Evolutionary conservation across 2,329 filamentous ascomycete genomes (phyloP).

Genomic region (Coniosporium tulheliwenetii): DNA sequence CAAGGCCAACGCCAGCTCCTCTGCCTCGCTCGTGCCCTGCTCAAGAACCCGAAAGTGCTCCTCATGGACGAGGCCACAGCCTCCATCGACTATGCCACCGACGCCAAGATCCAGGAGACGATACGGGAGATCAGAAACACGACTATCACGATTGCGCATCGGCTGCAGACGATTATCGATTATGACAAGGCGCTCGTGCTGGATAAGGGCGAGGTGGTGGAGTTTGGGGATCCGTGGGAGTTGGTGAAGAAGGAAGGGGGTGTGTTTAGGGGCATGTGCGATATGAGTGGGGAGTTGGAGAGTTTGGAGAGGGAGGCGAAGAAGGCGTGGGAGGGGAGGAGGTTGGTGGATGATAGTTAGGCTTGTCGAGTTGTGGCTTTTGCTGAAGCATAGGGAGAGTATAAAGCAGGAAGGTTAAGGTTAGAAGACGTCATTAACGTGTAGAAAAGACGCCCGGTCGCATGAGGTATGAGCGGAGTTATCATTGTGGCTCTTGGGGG

Average conservation of each 20-base stretch:
- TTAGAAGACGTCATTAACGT: no score
- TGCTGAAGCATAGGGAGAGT: no score
- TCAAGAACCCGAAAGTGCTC: slow-evolving; percentile 83
- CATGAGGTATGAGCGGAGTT: no score
- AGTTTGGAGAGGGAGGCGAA: slow-evolving; percentile 39
- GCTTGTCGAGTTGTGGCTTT: neutral
- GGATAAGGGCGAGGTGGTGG: slow-evolving; percentile 73
- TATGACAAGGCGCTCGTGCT: slow-evolving; percentile 95
- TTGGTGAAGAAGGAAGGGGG: slow-evolving; percentile 44
- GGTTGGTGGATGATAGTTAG: slow-evolving; percentile 20
- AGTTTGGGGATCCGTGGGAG: slow-evolving; percentile 82
- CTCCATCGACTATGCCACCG: slow-evolving; percentile 91
- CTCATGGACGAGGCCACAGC: slow-evolving; percentile 99
- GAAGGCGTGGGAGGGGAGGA: slow-evolving; percentile 27
- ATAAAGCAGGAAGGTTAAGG: no score
- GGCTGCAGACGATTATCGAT: slow-evolving; percentile 90
- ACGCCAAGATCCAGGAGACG: slow-evolving; percentile 90
- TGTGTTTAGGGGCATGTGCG: slow-evolving; percentile 51
- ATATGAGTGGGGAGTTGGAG: slow-evolving; percentile 50
- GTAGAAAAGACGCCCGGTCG: no score
- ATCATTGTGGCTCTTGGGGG: no score
- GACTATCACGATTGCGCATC: slow-evolving; percentile 91
- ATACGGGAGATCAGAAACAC: slow-evolving; percentile 72
- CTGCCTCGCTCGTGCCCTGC: slow-evolving; percentile 80
- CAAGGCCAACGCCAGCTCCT: slow-evolving; percentile 92